These are phyloP conservation scores for Scedosporium apiospermum DNA, from an alignment of 2,329 filamentous ascomycete species.

Conservation along the genomic window DNA sequence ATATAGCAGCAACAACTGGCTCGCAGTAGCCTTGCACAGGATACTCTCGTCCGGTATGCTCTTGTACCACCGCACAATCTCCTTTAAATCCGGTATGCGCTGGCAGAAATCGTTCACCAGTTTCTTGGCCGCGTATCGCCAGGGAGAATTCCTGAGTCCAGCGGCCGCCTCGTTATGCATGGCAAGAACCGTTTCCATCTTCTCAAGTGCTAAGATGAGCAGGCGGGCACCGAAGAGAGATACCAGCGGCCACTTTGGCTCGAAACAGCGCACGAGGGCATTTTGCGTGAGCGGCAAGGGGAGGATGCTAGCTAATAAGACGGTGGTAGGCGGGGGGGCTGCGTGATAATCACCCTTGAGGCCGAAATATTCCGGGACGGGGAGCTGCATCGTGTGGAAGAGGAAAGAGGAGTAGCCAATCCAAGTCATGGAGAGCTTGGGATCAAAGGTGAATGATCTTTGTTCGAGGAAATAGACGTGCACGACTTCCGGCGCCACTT, in stretches of 20 bases:
- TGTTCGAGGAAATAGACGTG: constrained; percentile 80
- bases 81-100: constrained; percentile 72
- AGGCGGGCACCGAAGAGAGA: constrained; percentile 78
- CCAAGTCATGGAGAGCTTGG: constrained; percentile 89
- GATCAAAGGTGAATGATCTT: constrained; percentile 74
- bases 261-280: constrained; percentile 68
- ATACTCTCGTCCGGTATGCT: constrained; percentile 57
- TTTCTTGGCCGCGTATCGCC: constrained; percentile 59
- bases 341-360: constrained; percentile 48
- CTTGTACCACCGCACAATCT: constrained; percentile 66
- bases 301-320: constrained; percentile 78
- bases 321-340: constrained; percentile 66
- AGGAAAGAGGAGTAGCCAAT: constrained; percentile 86
- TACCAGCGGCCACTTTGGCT: constrained; percentile 67
- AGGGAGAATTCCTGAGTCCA: constrained; percentile 34
- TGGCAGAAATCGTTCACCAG: constrained; percentile 67
- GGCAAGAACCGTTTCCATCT: constrained; percentile 56
- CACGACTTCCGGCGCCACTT: constrained; percentile 72
- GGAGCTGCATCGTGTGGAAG: constrained; percentile 68
- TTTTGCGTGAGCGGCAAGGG: constrained; percentile 76
- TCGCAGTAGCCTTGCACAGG: constrained; percentile 69
- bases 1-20: constrained; percentile 72
- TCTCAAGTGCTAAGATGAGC: constrained; percentile 68
- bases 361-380: constrained; percentile 64
- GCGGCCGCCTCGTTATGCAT: constrained; percentile 43